Evolutionary conservation across 345 rosid species (phyloP), one percentile per base, ranked within the genome.

Genomic region (Gossypium longicalyx): DNA sequence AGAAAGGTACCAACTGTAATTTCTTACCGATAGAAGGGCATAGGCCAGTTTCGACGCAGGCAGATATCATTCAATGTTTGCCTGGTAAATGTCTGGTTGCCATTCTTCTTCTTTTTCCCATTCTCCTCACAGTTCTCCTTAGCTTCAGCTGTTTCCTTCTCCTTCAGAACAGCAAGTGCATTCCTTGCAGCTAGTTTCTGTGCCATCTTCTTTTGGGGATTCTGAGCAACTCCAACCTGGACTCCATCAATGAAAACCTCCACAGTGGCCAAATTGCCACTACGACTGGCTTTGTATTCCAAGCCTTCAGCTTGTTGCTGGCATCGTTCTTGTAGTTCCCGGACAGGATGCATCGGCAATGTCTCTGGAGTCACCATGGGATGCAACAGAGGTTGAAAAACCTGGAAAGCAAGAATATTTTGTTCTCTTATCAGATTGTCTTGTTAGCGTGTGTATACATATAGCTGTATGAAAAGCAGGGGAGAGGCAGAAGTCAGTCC

Each of bases 301-400:
- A 95, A 82, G 45, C 97, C 98, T 89, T 95, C 98, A 29, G 97
- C 99, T 80, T 93, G 97, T 70, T 95, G 98, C 85, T 93, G 99
- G 83, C 99, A 95, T 7, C 98, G 89, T 77, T 95, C 99, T 82
- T 95, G 98, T 72, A 95, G 91, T 86, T 93, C 99, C 81, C 99
- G 78, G n/a, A 95, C 99, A 22, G 99, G 99, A 87, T 95, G 99
- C 99, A 95, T 95, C 10, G 98, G 99, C 38, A 95, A 91, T 27
- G 94, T 95, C 75, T 95, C 99, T 51, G 99, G 99, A 62, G 99
- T 95, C 72, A 95, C 99, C 97, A 95, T 93, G 19, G 99, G 98
- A 20, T 91, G 92, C 84, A 95, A 85, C 76, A 95, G 76, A n/a
- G 98, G 98, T 70, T 91, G 93, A 79, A 95, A 95, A 71, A 88